Conservation (phyloP, 768 basidiomycete species). For the Gymnopilus dilepis region DNA sequence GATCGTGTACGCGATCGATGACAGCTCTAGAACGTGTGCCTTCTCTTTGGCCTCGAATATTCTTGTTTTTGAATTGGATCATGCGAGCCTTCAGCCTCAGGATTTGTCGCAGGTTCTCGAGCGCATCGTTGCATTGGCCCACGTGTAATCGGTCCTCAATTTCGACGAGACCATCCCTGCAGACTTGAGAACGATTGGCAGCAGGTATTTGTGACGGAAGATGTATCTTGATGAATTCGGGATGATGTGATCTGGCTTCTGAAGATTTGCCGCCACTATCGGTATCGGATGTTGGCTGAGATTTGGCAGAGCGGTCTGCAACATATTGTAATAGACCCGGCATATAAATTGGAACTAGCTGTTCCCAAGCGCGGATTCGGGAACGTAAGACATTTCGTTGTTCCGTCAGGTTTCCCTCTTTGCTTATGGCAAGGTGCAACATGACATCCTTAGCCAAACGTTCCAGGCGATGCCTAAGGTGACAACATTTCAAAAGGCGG, state of each 20-base stretch:
- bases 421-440: slow-evolving; percentile 1
- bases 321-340: not conserved
- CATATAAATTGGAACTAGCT: not conserved
- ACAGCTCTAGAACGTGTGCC: slow-evolving; percentile 8
- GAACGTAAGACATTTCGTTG: not conserved
- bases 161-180: slow-evolving; percentile 3
- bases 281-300: not conserved
- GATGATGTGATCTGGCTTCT: slow-evolving; percentile 8
- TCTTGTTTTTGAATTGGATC: slow-evolving; percentile 15
- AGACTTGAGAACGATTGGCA: not conserved
- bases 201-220: slow-evolving; percentile 11
- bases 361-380: no score
- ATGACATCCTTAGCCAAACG: slow-evolving; percentile 14
- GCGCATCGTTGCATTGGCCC: slow-evolving; percentile 15
- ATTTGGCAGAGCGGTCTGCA: not conserved
- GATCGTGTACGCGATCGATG: slow-evolving; percentile 18
- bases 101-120: slow-evolving; percentile 5
- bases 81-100: no score
- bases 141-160: slow-evolving; percentile 11
- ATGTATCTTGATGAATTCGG: no score
- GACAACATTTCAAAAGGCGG: not conserved
- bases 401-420: no score
- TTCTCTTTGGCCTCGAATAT: slow-evolving; percentile 13
- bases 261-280: no score
- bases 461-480: slow-evolving; percentile 9